phyloP scores from a whole-genome alignment of 805 yeast genomes.

The Tetrapisispora taiwanensis region DNA sequence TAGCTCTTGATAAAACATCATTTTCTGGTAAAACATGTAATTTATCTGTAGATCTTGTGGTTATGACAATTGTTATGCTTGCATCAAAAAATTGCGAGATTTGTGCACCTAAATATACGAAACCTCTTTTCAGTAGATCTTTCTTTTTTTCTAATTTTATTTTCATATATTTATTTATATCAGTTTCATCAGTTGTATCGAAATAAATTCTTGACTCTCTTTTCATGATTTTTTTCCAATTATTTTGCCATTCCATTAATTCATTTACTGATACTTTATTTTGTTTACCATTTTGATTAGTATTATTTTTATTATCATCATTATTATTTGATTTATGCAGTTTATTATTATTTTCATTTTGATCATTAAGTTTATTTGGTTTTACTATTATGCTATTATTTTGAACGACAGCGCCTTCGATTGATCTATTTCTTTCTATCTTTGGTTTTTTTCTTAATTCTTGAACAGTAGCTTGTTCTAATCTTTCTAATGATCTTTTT shows the following conservation, averaged over 20 bases:
- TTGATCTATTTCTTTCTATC: constrained; percentile 24
- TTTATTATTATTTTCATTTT: constrained; percentile 5
- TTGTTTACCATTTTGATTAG: constrained; percentile 6
- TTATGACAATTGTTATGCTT: constrained; percentile 66
- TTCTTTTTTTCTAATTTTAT: constrained; percentile 20
- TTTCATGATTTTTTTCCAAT: constrained; percentile 54
- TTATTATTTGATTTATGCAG: constrained; percentile 7
- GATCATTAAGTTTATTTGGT: constrained; percentile 7
- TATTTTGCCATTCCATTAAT: constrained; percentile 48
- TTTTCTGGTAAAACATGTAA: constrained; percentile 33
- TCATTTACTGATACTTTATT: constrained; percentile 29
- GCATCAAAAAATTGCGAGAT: constrained; percentile 50
- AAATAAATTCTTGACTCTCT: constrained; percentile 48
- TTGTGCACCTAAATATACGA: constrained; percentile 40
- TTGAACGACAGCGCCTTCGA: constrained; percentile 28
- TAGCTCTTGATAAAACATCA: constrained; percentile 63
- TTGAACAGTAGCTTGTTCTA: constrained; percentile 11
- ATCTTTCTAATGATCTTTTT: constrained; percentile 20
- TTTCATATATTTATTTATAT: constrained; percentile 12
- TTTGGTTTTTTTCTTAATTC: constrained; percentile 17
- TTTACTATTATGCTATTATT: constrained; percentile 6
- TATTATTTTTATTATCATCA: constrained; percentile 2
- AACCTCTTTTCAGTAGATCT: constrained; percentile 25
- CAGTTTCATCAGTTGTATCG: constrained; percentile 36
- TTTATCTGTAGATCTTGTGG: constrained; percentile 44